A percentile compares a stretch with the other conserved stretches of the same genome.
Evolutionary conservation across 495 filamentous ascomycete genomes (phyloP).

Genomic region (Penicillium samsonianum): DNA sequence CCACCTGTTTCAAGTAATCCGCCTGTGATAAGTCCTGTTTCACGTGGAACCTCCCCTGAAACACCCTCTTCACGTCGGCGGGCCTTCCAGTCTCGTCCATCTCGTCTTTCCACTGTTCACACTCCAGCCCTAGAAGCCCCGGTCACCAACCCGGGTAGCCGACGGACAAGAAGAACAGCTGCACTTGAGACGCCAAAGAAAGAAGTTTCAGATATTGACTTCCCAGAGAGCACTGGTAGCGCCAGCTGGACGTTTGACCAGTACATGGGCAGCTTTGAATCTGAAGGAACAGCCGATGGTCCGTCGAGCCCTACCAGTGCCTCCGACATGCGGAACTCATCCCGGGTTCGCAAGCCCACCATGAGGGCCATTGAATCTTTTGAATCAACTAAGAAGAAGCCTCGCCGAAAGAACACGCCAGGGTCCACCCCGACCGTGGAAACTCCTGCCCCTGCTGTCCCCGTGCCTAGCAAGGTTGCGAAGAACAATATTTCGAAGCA

Average conservation of each 20-base stretch:
- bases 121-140: constrained; percentile 25
- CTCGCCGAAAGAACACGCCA: constrained; percentile 18
- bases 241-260: constrained; percentile 22
- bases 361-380: constrained; percentile 42
- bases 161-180: constrained; percentile 19
- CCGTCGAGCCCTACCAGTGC: constrained; percentile 33
- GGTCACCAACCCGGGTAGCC: constrained; percentile 17
- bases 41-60: constrained; percentile 12
- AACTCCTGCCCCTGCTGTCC: background rate
- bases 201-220: constrained; percentile 17
- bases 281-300: constrained; percentile 29
- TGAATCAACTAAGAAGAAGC: constrained; percentile 29
- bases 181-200: constrained; percentile 19
- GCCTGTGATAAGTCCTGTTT: background rate
- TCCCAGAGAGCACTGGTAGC: constrained; percentile 14
- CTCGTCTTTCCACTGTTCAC: constrained; percentile 29
- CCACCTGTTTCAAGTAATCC: constrained; percentile 14
- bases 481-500: constrained; percentile 13
- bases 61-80: constrained; percentile 19
- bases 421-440: constrained; percentile 16
- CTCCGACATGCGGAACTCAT: constrained; percentile 37
- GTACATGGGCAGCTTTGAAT: constrained; percentile 26
- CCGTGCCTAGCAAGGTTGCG: background rate
- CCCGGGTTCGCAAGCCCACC: constrained; percentile 43
- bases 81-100: constrained; percentile 26